These are phyloP conservation scores for Globisporangium canariense DNA, from an alignment of 352 stramenopile genomes.

Conservation along the genomic window DNA sequence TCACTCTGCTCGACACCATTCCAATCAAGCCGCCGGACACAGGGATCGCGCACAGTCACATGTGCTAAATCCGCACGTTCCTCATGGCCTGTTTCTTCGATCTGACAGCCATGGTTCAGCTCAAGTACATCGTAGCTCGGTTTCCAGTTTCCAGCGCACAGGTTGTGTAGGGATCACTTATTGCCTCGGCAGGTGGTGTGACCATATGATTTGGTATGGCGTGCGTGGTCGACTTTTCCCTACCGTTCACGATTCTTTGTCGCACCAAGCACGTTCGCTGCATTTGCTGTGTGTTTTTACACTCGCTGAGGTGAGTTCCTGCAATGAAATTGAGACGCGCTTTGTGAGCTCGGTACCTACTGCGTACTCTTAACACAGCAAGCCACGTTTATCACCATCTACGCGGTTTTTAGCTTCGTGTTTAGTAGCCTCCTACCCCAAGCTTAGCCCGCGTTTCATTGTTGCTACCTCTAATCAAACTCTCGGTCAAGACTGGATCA, in stretches of 20 bases:
- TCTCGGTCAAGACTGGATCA: not conserved
- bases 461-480: not conserved
- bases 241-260: slow-evolving; percentile 27
- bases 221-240: slow-evolving; percentile 26
- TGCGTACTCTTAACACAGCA: not conserved
- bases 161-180: slow-evolving; percentile 4
- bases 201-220: not conserved
- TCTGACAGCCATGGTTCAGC: not conserved
- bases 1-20: slow-evolving; percentile 12
- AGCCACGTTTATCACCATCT: not conserved
- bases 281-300: not conserved
- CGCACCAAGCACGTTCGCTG: not conserved
- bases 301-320: not conserved
- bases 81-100: slow-evolving; percentile 1
- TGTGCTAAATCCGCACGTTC: slow-evolving; percentile 14
- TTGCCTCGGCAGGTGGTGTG: not conserved
- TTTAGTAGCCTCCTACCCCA: not conserved
- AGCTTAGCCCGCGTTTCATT: not conserved
- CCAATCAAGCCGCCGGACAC: not conserved
- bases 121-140: not conserved
- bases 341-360: not conserved
- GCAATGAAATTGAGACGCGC: not conserved
- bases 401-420: not conserved
- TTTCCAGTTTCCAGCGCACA: slow-evolving; percentile 4
- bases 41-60: not conserved